A percentile compares a stretch with the other conserved stretches of the same genome.
Conservation (phyloP, 2,329 filamentous ascomycete genomes). For the Diplodia intermedia region DNA sequence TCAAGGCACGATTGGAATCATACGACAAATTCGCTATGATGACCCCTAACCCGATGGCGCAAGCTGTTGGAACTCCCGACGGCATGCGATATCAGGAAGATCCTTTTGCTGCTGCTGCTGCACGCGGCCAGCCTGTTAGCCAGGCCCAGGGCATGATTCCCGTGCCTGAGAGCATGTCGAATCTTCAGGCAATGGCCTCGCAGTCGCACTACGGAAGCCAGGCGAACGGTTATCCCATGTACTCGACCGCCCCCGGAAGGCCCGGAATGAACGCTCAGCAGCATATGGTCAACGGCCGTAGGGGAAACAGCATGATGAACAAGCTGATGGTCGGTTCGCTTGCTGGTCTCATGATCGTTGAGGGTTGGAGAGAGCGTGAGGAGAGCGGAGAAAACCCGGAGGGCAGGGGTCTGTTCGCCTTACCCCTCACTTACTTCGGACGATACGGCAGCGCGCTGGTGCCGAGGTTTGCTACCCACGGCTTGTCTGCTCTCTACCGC, state of each 20-base stretch:
- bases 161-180: constrained; percentile 51
- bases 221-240: constrained; percentile 42
- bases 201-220: constrained; percentile 48
- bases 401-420: constrained; percentile 51
- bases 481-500: constrained; percentile 33
- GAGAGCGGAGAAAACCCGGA: constrained; percentile 58
- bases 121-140: constrained; percentile 37
- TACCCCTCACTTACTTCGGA: constrained; percentile 47
- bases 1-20: constrained; percentile 74
- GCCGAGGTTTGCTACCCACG: constrained; percentile 38
- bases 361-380: constrained; percentile 72
- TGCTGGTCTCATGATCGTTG: constrained; percentile 84
- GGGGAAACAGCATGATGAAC: constrained; percentile 60
- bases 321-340: constrained; percentile 94
- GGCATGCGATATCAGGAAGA: constrained; percentile 48
- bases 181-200: constrained; percentile 42
- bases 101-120: constrained; percentile 41
- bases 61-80: constrained; percentile 45
- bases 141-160: constrained; percentile 50
- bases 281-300: constrained; percentile 51
- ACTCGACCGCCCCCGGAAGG: constrained; percentile 39
- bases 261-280: constrained; percentile 36
- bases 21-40: constrained; percentile 75
- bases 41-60: constrained; percentile 47
- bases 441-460: constrained; percentile 42